phyloP scores from a whole-genome alignment of 2,329 filamentous ascomycete genomes.

The Xylaria sp. region DNA sequence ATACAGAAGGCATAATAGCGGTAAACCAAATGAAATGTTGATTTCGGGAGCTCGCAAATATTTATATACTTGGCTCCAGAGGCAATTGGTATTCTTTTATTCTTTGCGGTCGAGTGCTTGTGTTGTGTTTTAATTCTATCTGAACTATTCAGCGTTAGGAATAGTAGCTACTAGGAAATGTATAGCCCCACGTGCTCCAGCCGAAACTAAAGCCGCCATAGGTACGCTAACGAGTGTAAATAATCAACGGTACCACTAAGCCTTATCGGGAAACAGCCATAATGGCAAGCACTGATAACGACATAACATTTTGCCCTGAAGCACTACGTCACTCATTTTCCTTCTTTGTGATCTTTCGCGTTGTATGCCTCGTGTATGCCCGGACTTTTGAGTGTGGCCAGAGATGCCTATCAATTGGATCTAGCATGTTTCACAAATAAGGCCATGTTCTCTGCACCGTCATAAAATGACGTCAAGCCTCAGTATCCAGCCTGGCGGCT shows the following conservation, averaged over 20 bases:
- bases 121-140: too few species aligned
- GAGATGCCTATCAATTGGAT: slow-evolving; percentile 16
- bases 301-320: background rate
- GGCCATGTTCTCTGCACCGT: slow-evolving; percentile 8
- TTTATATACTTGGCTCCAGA: too few species aligned
- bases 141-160: too few species aligned
- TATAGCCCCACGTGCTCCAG: too few species aligned
- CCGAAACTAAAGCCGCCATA: background rate
- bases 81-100: too few species aligned
- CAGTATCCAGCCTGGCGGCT: background rate
- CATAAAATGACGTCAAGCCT: slow-evolving; percentile 31
- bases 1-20: too few species aligned
- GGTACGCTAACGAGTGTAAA: too few species aligned
- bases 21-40: too few species aligned
- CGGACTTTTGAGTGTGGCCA: background rate
- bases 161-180: too few species aligned
- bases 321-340: slow-evolving; percentile 15
- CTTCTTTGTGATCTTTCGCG: background rate
- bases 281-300: background rate
- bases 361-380: slow-evolving; percentile 3
- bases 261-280: background rate
- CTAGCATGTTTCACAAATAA: background rate
- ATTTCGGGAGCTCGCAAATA: too few species aligned
- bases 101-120: too few species aligned
- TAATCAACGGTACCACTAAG: background rate